Percentiles rank a stretch among this genome's conserved stretches.
These are phyloP conservation scores for Cenchrus purpureus DNA, from an alignment of 176 grass and related monocot species.

Conservation along the genomic window DNA sequence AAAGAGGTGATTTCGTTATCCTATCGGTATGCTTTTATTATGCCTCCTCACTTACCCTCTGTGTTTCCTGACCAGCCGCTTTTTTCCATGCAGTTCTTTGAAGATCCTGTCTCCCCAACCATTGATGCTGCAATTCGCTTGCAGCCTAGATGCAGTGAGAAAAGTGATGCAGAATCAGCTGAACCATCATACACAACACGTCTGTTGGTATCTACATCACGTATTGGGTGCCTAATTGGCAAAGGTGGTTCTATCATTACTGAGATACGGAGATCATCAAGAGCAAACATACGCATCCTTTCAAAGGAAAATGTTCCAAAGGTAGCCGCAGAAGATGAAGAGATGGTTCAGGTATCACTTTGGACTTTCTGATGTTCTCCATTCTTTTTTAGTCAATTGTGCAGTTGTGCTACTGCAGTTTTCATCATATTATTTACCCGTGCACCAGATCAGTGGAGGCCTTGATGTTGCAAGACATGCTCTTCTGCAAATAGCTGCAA, in stretches of 20 bases:
- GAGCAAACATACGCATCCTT: conserved; percentile 90
- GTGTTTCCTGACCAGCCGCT: conserved; percentile 22
- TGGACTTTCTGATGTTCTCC: conserved; percentile 26
- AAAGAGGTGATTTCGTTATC: conserved; percentile 67
- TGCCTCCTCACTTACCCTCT: neutral
- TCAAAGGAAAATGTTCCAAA: conserved; percentile 98
- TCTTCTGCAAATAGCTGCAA: conserved; percentile 86
- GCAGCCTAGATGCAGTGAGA: conserved; percentile 93
- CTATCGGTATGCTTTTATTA: conserved; percentile 8
- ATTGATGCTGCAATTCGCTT: conserved; percentile 87
- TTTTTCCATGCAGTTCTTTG: conserved; percentile 77
- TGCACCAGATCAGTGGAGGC: conserved; percentile 79
- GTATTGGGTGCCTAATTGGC: conserved; percentile 92
- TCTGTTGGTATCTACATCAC: conserved; percentile 86
- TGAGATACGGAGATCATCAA: conserved; percentile 82
- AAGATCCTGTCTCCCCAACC: conserved; percentile 85
- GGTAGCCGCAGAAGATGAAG: conserved; percentile 90
- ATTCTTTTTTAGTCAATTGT: conserved; percentile 12
- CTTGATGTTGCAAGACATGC: conserved; percentile 81
- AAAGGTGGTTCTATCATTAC: conserved; percentile 97
- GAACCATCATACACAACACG: conserved; percentile 83
- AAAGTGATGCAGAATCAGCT: conserved; percentile 70
- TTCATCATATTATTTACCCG: conserved; percentile 24
- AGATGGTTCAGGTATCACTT: conserved; percentile 92
- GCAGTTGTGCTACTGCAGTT: neutral